A percentile compares a stretch with the other conserved stretches of the same genome.
Evolutionary conservation across 2,329 filamentous ascomycete genomes (phyloP).

Genomic region (Didymella keratinophila): DNA sequence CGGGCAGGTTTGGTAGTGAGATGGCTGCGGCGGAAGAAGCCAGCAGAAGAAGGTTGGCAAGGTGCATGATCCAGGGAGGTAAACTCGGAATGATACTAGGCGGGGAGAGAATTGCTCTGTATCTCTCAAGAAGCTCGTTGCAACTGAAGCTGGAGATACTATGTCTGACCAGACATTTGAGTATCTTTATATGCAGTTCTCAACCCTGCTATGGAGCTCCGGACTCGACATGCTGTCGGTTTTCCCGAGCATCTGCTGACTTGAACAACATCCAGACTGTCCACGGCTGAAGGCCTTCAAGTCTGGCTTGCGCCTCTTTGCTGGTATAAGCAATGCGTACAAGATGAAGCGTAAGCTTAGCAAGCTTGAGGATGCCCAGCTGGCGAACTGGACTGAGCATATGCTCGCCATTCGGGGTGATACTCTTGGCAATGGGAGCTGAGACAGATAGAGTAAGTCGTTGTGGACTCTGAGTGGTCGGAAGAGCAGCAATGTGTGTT

Average conservation of each 20-base stretch:
- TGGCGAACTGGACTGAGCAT: background rate
- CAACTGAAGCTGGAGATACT: background rate
- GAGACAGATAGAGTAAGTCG: background rate
- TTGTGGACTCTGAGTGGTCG: background rate
- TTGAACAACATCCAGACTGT: background rate
- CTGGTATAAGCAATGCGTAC: background rate
- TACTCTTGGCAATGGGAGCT: background rate
- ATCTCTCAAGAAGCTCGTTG: background rate
- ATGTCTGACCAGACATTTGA: background rate
- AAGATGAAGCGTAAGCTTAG: conserved; percentile 8
- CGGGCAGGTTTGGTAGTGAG: conserved; percentile 24
- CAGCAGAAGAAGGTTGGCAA: conserved; percentile 25
- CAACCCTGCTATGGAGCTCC: background rate
- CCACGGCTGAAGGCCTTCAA: background rate
- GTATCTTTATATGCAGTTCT: conserved; percentile 1
- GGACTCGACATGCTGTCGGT: no score
- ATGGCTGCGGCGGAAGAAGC: conserved; percentile 28
- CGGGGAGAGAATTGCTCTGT: background rate
- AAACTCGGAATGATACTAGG: no score
- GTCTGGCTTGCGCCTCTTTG: background rate
- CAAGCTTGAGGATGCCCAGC: background rate
- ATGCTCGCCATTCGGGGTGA: background rate
- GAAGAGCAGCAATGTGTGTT: background rate
- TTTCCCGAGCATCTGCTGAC: background rate
- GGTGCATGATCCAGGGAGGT: conserved; percentile 22